A percentile compares a stretch with the other conserved stretches of the same genome.
Conservation (phyloP, 768 basidiomycete genomes). For the Ramaria sp. region DNA sequence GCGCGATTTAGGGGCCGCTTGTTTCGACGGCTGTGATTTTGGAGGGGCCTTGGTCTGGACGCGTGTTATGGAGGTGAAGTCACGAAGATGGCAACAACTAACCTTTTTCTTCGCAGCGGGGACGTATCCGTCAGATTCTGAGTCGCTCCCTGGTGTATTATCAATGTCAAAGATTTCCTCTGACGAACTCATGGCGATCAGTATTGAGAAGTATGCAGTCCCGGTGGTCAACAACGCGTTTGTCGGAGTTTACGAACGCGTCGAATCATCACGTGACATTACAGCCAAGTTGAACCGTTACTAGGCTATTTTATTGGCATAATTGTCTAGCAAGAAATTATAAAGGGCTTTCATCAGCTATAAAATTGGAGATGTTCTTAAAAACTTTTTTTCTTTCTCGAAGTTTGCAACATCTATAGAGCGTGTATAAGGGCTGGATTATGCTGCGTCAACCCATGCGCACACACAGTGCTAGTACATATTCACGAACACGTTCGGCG, state of each 20-base stretch:
- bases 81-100: background rate
- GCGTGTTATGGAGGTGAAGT: background rate
- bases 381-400: too few species aligned
- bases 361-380: too few species aligned
- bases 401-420: too few species aligned
- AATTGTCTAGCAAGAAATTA: too few species aligned
- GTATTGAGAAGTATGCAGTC: background rate
- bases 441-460: too few species aligned
- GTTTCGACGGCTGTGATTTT: constrained; percentile 21
- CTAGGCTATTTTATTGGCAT: too few species aligned
- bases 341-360: too few species aligned
- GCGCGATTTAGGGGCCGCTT: constrained; percentile 20
- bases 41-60: constrained; percentile 26
- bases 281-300: too few species aligned
- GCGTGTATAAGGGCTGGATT: too few species aligned
- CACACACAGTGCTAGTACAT: too few species aligned
- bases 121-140: constrained; percentile 58
- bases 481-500: too few species aligned
- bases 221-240: background rate
- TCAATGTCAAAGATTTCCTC: constrained; percentile 59
- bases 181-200: constrained; percentile 53
- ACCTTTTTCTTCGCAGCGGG: constrained; percentile 31
- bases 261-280: constrained; percentile 5
- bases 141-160: constrained; percentile 33
- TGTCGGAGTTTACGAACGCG: constrained; percentile 1